A percentile compares a stretch with the other conserved stretches of the same genome.
Conservation (phyloP, 1,284 basidiomycete genomes). For the Phlebopus sp. region DNA sequence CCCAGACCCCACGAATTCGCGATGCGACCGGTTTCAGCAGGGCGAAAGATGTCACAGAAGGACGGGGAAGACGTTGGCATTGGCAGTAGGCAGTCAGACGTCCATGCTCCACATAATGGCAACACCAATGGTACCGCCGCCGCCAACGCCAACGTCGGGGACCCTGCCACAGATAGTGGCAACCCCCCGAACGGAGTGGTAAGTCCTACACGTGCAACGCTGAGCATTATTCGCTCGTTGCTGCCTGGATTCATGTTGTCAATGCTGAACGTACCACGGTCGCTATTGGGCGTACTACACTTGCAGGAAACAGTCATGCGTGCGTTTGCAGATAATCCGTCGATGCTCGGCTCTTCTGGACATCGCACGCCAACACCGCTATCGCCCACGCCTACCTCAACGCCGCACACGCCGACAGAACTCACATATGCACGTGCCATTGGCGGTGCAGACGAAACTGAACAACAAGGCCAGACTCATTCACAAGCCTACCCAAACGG, state of each 20-base stretch:
- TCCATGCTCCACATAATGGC: constrained; percentile 4
- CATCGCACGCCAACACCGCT: constrained; percentile 1
- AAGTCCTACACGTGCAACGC: constrained; percentile 23
- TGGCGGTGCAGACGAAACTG: not conserved
- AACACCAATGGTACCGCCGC: constrained; percentile 2
- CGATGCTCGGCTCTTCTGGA: not conserved
- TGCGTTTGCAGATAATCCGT: constrained; percentile 1
- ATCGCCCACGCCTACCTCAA: not conserved
- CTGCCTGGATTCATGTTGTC: constrained; percentile 26
- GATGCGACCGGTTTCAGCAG: constrained; percentile 38
- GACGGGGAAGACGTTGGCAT: constrained; percentile 11
- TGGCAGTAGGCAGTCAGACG: not conserved
- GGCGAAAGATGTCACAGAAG: constrained; percentile 29
- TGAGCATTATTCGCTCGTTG: constrained; percentile 24
- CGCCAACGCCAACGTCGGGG: constrained; percentile 2
- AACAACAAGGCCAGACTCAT: not conserved
- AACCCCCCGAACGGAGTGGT: constrained; percentile 23
- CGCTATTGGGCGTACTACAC: constrained; percentile 22
- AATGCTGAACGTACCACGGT: constrained; percentile 27
- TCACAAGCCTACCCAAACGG: not conserved
- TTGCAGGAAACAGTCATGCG: constrained; percentile 22
- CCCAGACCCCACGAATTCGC: constrained; percentile 67
- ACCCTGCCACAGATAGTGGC: not conserved
- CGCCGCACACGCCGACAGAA: constrained; percentile 8
- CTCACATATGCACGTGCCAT: not conserved